Base-by-base conservation (phyloP, 2,329 filamentous ascomycete species). In the Diaporthe destruens region DNA sequence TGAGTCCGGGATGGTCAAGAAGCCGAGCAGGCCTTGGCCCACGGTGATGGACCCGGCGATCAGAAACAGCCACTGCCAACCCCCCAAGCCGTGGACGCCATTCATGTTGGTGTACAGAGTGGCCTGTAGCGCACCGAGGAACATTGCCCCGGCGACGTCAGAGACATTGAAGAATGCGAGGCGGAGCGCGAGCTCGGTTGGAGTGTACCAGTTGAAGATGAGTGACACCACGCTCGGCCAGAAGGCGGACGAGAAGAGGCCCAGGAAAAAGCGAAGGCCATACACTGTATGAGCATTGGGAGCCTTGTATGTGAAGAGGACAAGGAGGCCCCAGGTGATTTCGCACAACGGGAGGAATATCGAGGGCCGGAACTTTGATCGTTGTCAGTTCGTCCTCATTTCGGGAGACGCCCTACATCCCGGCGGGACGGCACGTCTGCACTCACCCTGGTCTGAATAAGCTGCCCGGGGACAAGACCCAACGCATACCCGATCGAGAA, bases 121-220 rank as follows among this genome's bases (percentile, higher is more conserved):
- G 2, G 87, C 86, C 1, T 89, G 80, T 1, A 88, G 69, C 5
- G 93, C 93, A 75, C 91, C 92, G 75, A 95, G 96, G 86, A 96
- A 96, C 70, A 95, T 88, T 1, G 94, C 93, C 74, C 61, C 61
- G 36, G 61, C 9, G 81, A 85, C 83, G 63, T 84, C 84, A 3
- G 81, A 82, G 5, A 83, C 80, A 53, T 84, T 84, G 72, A 86
- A 83, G 72, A 85, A 82, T 68, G 84, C 83, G 36, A 86, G 79
- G 54, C 84, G 79, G 34, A 81, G 75, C 47, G 80, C 76, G 53
- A 84, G 75, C 75, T 82, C 81, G 74, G 83, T 82, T 23, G 85
- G 81, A 0, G 85, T 86, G 77, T 87, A 88, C 80, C 85, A 88
- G 69, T 85, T 84, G 29, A 83, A 84, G 7, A 87, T 80, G 44